Conservation (phyloP, 768 basidiomycete genomes). For the Mycena olivaceomarginata region DNA sequence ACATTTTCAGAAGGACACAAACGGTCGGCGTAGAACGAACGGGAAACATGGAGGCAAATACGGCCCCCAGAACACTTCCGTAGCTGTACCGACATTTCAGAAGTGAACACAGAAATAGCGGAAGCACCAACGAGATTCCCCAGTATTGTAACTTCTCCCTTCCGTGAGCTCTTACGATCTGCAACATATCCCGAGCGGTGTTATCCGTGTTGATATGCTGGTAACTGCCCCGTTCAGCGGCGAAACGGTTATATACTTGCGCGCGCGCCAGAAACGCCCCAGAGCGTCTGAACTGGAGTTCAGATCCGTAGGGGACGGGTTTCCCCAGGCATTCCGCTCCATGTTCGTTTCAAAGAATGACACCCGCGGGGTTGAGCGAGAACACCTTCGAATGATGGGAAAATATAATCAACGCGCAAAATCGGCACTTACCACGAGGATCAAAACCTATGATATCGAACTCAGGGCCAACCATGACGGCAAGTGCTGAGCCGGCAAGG, state of each 20-base stretch:
- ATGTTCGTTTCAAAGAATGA: slow-evolving; percentile 59
- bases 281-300: slow-evolving; percentile 26
- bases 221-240: slow-evolving; percentile 5
- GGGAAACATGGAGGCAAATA: slow-evolving; percentile 14
- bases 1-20: background rate
- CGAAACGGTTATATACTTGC: background rate
- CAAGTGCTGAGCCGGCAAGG: background rate
- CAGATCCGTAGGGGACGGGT: background rate
- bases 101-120: background rate
- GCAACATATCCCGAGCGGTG: slow-evolving; percentile 41
- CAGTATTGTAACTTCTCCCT: slow-evolving; percentile 39
- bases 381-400: slow-evolving; percentile 54
- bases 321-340: slow-evolving; percentile 47
- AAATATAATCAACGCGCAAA: background rate
- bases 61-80: background rate
- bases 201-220: slow-evolving; percentile 37
- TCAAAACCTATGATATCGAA: slow-evolving; percentile 20
- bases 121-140: slow-evolving; percentile 18
- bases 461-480: slow-evolving; percentile 1
- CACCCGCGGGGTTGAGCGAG: slow-evolving; percentile 56
- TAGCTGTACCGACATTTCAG: background rate
- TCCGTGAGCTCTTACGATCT: slow-evolving; percentile 34
- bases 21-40: background rate
- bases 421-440: slow-evolving; percentile 26
- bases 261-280: slow-evolving; percentile 21